Evolutionary conservation across 257 asterid species (phyloP).

Genomic region (Ballota nigra): DNA sequence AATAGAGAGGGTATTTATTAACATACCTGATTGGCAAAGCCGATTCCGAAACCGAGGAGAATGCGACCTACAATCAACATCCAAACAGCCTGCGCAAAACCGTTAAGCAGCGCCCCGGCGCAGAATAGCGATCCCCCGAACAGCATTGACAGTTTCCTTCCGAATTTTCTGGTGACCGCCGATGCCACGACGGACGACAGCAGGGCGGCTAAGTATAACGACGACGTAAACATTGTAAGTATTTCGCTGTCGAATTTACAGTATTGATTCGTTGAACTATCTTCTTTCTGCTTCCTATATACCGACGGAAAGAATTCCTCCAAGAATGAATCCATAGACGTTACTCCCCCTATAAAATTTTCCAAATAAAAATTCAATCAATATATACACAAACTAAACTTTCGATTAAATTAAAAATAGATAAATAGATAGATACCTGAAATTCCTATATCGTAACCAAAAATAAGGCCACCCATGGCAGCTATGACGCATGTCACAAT

Average conservation of each 20-base stretch:
- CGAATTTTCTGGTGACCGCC: conserved; percentile 55
- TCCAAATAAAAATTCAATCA: background rate
- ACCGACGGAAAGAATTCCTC: conserved; percentile 62
- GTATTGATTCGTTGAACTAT: conserved; percentile 60
- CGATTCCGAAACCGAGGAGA: conserved; percentile 80
- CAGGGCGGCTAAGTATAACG: conserved; percentile 81
- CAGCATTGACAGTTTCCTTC: conserved; percentile 74
- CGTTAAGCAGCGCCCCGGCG: conserved; percentile 74
- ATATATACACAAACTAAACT: no score
- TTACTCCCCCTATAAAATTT: conserved; percentile 69
- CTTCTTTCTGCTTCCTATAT: conserved; percentile 43
- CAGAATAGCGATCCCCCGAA: conserved; percentile 71
- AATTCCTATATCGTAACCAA: conserved; percentile 88
- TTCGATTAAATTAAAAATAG: background rate
- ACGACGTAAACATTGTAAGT: conserved; percentile 79
- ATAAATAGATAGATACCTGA: conserved; percentile 31
- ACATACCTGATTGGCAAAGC: conserved; percentile 82
- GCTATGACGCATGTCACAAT: conserved; percentile 73
- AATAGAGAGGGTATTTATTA: no score
- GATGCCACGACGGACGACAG: conserved; percentile 65
- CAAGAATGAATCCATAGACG: conserved; percentile 80
- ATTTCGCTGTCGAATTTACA: conserved; percentile 75
- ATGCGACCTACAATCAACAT: conserved; percentile 83
- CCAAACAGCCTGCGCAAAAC: conserved; percentile 54
- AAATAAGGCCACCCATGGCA: conserved; percentile 92